These are phyloP conservation scores for Sporormia fimetaria DNA, from an alignment of 495 filamentous ascomycete genomes.

Conservation along the genomic window DNA sequence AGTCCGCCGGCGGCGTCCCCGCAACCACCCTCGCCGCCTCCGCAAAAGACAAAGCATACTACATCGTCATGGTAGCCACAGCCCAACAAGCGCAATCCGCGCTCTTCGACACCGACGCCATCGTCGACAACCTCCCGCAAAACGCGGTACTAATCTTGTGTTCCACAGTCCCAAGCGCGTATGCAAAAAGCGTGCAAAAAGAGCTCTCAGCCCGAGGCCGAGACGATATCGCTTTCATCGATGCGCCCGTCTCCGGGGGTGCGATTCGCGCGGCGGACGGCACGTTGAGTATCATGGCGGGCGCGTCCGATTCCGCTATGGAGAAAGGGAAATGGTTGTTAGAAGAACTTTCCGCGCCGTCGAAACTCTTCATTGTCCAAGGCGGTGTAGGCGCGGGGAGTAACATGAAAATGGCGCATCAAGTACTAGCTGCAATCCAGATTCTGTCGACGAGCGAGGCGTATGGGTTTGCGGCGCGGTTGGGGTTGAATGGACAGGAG, in stretches of 20 bases:
- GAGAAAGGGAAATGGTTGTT: slow-evolving; percentile 49
- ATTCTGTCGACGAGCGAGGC: slow-evolving; percentile 63
- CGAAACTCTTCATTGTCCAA: slow-evolving; percentile 62
- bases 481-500: slow-evolving; percentile 51
- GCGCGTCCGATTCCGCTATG: slow-evolving; percentile 47
- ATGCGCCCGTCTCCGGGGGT: slow-evolving; percentile 70
- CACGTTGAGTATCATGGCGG: slow-evolving; percentile 71
- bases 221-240: slow-evolving; percentile 56
- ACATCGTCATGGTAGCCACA: slow-evolving; percentile 73
- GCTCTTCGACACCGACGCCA: slow-evolving; percentile 52
- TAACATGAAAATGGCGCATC: slow-evolving; percentile 82
- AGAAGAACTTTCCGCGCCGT: slow-evolving; percentile 45
- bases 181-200: slow-evolving; percentile 48
- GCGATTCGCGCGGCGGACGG: slow-evolving; percentile 60
- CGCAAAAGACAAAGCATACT: slow-evolving; percentile 47
- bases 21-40: slow-evolving; percentile 53
- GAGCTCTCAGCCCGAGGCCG: slow-evolving; percentile 45
- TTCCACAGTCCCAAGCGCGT: slow-evolving; percentile 61
- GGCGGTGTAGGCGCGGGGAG: slow-evolving; percentile 68
- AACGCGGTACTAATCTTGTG: slow-evolving; percentile 57
- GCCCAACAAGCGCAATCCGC: slow-evolving; percentile 55
- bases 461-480: slow-evolving; percentile 56
- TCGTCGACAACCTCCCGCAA: slow-evolving; percentile 39
- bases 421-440: slow-evolving; percentile 66
- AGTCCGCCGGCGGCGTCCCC: slow-evolving; percentile 50